These are phyloP conservation scores for Alternaria sp. DNA, from an alignment of 2,329 filamentous ascomycete species.

Conservation along the genomic window DNA sequence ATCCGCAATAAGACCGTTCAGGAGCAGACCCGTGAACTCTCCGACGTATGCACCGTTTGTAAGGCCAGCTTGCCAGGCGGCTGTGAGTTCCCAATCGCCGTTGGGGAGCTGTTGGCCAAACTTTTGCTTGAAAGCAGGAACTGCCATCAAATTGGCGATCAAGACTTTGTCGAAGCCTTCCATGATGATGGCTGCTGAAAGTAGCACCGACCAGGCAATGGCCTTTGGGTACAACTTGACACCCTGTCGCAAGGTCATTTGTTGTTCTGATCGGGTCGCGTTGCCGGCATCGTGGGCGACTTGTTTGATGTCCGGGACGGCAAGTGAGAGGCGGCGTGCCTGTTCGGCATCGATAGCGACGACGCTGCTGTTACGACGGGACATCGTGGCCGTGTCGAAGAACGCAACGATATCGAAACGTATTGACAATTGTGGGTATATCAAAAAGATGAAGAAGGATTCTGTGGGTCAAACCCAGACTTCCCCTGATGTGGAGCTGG, in stretches of 20 bases:
- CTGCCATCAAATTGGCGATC: conserved; percentile 77
- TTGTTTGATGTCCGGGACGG: conserved; percentile 39
- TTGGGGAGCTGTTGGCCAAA: conserved; percentile 53
- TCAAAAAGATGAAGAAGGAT: conserved; percentile 3
- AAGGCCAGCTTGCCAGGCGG: conserved; percentile 58
- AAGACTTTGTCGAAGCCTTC: conserved; percentile 86
- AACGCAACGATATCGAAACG: background rate
- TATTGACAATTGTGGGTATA: background rate
- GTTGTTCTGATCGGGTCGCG: conserved; percentile 56
- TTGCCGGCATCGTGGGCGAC: conserved; percentile 44
- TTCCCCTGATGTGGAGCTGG: conserved; percentile 27
- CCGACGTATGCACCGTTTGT: conserved; percentile 58
- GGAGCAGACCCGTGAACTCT: conserved; percentile 55
- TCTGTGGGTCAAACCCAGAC: conserved; percentile 22
- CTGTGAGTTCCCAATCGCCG: conserved; percentile 54
- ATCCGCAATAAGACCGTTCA: conserved; percentile 58
- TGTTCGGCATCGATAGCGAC: conserved; percentile 45
- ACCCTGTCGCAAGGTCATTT: conserved; percentile 71
- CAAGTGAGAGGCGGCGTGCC: conserved; percentile 39
- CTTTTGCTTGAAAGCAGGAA: conserved; percentile 55
- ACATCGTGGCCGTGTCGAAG: conserved; percentile 33
- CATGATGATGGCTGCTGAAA: conserved; percentile 90
- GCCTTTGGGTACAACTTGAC: conserved; percentile 87
- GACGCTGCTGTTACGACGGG: conserved; percentile 45
- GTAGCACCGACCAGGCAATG: conserved; percentile 81